phyloP scores from a whole-genome alignment of 2,329 filamentous ascomycete species.

The Bimuria novae-zelandiae region DNA sequence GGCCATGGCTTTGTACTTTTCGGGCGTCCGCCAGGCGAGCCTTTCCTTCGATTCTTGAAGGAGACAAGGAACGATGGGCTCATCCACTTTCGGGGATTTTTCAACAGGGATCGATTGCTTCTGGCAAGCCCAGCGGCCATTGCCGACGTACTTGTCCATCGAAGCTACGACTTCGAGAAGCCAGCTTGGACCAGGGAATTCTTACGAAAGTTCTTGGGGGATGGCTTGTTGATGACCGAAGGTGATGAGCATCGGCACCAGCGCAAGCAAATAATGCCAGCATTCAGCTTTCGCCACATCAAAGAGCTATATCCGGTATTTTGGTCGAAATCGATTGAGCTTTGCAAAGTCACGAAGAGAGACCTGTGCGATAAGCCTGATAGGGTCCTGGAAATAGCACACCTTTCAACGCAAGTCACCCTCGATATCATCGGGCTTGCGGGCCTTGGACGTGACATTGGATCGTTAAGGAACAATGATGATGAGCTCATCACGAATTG shows the following conservation, averaged over 20 bases:
- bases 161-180: constrained; percentile 61
- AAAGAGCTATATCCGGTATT: constrained; percentile 85
- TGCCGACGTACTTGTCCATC: constrained; percentile 58
- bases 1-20: constrained; percentile 46
- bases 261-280: constrained; percentile 77
- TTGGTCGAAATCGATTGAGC: constrained; percentile 75
- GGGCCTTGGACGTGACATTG: constrained; percentile 51
- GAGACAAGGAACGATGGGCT: constrained; percentile 48
- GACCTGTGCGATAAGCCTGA: constrained; percentile 51
- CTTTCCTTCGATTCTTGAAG: constrained; percentile 43
- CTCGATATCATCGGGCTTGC: constrained; percentile 54
- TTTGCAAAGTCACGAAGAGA: constrained; percentile 64
- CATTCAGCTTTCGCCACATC: constrained; percentile 83
- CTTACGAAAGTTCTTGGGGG: constrained; percentile 55
- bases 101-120: constrained; percentile 45
- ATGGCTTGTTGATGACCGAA: constrained; percentile 57
- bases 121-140: constrained; percentile 49
- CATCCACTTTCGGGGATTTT: constrained; percentile 46
- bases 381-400: constrained; percentile 48
- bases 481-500: constrained; percentile 50
- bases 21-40: constrained; percentile 38
- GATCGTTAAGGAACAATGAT: constrained; percentile 46
- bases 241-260: constrained; percentile 57
- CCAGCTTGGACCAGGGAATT: constrained; percentile 51
- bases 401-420: constrained; percentile 51